Percentiles rank a stretch among this genome's conserved stretches.
These are phyloP conservation scores for Panicum hallii DNA, from an alignment of 202 grass and related monocot species.

Conservation along the genomic window DNA sequence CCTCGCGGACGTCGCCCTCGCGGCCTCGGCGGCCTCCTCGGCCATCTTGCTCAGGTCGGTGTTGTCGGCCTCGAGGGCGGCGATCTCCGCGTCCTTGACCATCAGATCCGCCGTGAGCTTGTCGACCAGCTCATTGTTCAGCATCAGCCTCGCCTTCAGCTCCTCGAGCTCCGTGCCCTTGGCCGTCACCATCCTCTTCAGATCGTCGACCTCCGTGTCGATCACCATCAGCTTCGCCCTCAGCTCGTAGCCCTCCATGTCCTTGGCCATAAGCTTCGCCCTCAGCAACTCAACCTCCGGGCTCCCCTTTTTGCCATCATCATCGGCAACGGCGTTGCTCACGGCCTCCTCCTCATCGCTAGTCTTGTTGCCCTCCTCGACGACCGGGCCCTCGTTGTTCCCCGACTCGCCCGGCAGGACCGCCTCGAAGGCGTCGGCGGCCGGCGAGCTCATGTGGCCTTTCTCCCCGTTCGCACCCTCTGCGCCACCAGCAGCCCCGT, in stretches of 20 bases:
- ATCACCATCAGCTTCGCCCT: constrained; percentile 37
- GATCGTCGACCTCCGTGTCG: constrained; percentile 53
- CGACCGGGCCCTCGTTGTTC: neutral
- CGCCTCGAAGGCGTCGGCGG: constrained; percentile 39
- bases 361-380: constrained; percentile 5
- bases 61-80: constrained; percentile 47
- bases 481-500: neutral
- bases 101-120: constrained; percentile 44
- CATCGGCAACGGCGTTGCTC: neutral
- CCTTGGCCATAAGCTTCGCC: constrained; percentile 36
- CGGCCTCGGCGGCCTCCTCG: constrained; percentile 28
- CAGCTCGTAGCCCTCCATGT: constrained; percentile 51
- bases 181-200: constrained; percentile 36
- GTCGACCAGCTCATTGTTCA: neutral
- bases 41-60: constrained; percentile 50
- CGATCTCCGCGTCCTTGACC: constrained; percentile 49
- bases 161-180: constrained; percentile 44
- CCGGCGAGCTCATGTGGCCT: neutral
- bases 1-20: neutral
- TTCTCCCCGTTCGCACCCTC: neutral
- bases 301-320: neutral
- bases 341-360: constrained; percentile 20
- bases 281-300: constrained; percentile 38
- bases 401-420: neutral
- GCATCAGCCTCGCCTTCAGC: constrained; percentile 18